Conservation (phyloP, 352 stramenopile genomes). For the Aphanomyces astaci region DNA sequence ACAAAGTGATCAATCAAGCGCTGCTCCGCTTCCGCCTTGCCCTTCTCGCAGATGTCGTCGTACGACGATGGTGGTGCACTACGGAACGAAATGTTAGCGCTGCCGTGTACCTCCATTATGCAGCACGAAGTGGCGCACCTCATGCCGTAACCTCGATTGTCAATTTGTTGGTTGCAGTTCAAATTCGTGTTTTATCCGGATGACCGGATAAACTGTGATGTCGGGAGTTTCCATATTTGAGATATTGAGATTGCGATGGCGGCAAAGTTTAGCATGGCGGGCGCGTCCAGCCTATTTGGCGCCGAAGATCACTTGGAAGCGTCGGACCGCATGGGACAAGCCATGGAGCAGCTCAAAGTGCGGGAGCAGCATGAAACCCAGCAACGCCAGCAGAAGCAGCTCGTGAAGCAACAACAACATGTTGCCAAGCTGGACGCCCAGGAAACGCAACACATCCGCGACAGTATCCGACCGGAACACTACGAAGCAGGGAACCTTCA, state of each 20-base stretch:
- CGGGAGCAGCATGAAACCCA: slow-evolving; percentile 39
- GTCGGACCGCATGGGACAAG: slow-evolving; percentile 59
- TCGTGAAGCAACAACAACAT: slow-evolving; percentile 22
- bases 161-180: neutral
- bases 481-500: neutral
- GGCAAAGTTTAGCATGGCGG: slow-evolving; percentile 74
- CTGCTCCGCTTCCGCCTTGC: slow-evolving; percentile 48
- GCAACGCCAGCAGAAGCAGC: slow-evolving; percentile 9
- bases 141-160: neutral
- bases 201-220: neutral
- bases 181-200: neutral
- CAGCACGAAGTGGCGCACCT: slow-evolving; percentile 3
- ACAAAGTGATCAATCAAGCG: slow-evolving; percentile 68
- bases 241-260: slow-evolving; percentile 41
- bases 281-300: slow-evolving; percentile 63
- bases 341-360: slow-evolving; percentile 62
- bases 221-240: neutral
- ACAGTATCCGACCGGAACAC: slow-evolving; percentile 9
- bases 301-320: slow-evolving; percentile 57
- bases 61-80: slow-evolving; percentile 28
- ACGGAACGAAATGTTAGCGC: neutral
- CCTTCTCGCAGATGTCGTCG: slow-evolving; percentile 54
- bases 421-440: slow-evolving; percentile 2
- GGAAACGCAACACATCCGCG: slow-evolving; percentile 13
- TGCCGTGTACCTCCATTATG: no score